A percentile compares a stretch with the other conserved stretches of the same genome.
Conservation (phyloP, 192 early-diverging fungal genomes). For the Funneliformis mosseae region DNA sequence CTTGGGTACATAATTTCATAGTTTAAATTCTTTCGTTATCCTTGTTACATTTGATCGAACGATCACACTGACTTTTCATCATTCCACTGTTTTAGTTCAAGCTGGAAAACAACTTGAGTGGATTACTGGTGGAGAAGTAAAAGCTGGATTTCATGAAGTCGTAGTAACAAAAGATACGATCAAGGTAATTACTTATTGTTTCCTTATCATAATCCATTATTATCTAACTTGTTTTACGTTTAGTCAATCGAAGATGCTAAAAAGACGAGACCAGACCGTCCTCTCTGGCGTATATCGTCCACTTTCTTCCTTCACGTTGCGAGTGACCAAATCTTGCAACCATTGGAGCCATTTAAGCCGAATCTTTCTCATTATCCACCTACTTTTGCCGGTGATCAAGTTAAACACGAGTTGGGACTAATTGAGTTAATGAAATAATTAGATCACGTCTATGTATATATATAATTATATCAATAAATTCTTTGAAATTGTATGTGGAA, state of each 20-base stretch:
- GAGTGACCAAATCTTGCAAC: slow-evolving; percentile 61
- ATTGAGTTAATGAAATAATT: slow-evolving; percentile 55
- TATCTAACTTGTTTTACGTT: neutral
- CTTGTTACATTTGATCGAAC: neutral
- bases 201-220: neutral
- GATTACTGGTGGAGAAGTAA: slow-evolving; percentile 65
- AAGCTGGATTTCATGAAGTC: slow-evolving; percentile 75
- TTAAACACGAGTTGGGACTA: slow-evolving; percentile 63
- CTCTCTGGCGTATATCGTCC: slow-evolving; percentile 72
- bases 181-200: slow-evolving; percentile 31
- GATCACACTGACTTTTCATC: neutral
- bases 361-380: slow-evolving; percentile 57
- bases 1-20: slow-evolving; percentile 38
- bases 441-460: too few relatives aligned
- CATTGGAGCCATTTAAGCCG: slow-evolving; percentile 52
- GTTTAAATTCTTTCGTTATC: slow-evolving; percentile 22
- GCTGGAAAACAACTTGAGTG: slow-evolving; percentile 69
- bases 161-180: slow-evolving; percentile 61
- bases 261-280: slow-evolving; percentile 40
- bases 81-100: slow-evolving; percentile 39
- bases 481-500: too few relatives aligned
- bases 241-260: slow-evolving; percentile 26
- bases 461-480: too few relatives aligned
- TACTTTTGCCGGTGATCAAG: slow-evolving; percentile 63
- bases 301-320: slow-evolving; percentile 75